Evolutionary conservation across 2,329 filamentous ascomycete genomes (phyloP).

Genomic region (Diplodia intermedia): DNA sequence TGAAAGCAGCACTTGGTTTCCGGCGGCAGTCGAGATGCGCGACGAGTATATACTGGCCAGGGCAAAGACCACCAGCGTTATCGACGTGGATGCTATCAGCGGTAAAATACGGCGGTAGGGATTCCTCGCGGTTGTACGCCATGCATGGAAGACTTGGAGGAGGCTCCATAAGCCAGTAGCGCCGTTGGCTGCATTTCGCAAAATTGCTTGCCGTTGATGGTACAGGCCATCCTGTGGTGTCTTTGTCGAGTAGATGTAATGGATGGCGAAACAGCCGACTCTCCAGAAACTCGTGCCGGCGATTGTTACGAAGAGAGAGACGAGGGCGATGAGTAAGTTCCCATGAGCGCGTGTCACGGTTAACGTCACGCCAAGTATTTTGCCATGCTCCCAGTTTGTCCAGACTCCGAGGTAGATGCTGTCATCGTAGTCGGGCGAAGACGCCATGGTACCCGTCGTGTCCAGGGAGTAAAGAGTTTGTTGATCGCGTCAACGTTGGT

Average conservation of each 20-base stretch:
- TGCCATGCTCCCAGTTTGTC: slow-evolving; percentile 45
- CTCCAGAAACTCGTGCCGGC: slow-evolving; percentile 38
- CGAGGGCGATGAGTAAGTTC: slow-evolving; percentile 44
- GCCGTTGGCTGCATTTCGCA: slow-evolving; percentile 32
- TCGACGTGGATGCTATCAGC: slow-evolving; percentile 16
- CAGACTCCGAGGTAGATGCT: slow-evolving; percentile 41
- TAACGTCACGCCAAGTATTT: slow-evolving; percentile 43
- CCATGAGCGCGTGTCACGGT: slow-evolving; percentile 42
- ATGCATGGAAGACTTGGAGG: background rate
- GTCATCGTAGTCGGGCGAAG: background rate
- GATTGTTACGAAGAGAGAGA: slow-evolving; percentile 44
- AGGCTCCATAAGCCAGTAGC: slow-evolving; percentile 9
- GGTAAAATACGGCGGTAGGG: background rate
- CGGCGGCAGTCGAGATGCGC: slow-evolving; percentile 3
- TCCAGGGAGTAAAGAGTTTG: too few species aligned
- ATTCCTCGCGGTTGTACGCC: slow-evolving; percentile 29
- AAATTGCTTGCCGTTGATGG: slow-evolving; percentile 36
- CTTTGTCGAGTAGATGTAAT: slow-evolving; percentile 35
- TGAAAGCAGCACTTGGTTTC: slow-evolving; percentile 22
- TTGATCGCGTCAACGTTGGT: too few species aligned
- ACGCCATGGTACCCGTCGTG: background rate
- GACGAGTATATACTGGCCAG: slow-evolving; percentile 31
- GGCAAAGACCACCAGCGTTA: slow-evolving; percentile 10
- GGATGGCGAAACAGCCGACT: slow-evolving; percentile 37
- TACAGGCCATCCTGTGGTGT: slow-evolving; percentile 37